Percentiles rank a stretch among this genome's conserved stretches.
phyloP scores from a whole-genome alignment of 1,284 basidiomycete species.

The Calocybe gambosa region DNA sequence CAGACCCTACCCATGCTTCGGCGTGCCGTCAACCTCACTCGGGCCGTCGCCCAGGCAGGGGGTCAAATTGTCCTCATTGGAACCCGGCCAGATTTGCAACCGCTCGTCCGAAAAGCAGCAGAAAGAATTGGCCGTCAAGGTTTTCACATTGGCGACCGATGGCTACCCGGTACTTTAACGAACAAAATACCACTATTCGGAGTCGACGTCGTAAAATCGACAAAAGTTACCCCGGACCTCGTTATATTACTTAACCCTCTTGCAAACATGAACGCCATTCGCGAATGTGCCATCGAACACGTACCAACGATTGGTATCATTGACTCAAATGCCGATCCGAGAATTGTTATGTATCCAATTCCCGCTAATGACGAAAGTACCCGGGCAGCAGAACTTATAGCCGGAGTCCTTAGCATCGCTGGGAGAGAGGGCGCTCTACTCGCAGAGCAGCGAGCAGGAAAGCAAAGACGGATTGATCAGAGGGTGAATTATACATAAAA shows the following conservation, averaged over 20 bases:
- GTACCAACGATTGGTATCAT: conserved; percentile 87
- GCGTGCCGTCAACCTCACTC: conserved; percentile 84
- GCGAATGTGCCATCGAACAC: conserved; percentile 79
- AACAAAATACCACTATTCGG: conserved; percentile 83
- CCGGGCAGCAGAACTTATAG: conserved; percentile 85
- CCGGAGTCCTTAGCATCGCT: conserved; percentile 88
- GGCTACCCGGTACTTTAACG: conserved; percentile 93
- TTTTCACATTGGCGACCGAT: conserved; percentile 81
- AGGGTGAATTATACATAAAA: conserved; percentile 13
- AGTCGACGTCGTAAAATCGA: conserved; percentile 46
- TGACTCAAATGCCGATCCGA: conserved; percentile 94
- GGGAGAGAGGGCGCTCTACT: conserved; percentile 74
- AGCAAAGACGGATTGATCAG: conserved; percentile 14
- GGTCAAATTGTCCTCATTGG: conserved; percentile 91
- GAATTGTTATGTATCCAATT: conserved; percentile 96
- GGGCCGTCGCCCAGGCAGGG: conserved; percentile 75
- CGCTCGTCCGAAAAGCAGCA: conserved; percentile 75
- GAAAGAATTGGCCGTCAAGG: conserved; percentile 74
- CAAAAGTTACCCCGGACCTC: conserved; percentile 77
- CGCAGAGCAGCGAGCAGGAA: conserved; percentile 19
- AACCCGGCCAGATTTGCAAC: conserved; percentile 73
- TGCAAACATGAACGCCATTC: conserved; percentile 76
- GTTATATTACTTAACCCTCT: conserved; percentile 87
- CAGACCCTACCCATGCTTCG: conserved; percentile 89
- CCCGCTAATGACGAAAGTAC: conserved; percentile 96